A percentile compares a stretch with the other conserved stretches of the same genome.
These are phyloP conservation scores for Hyaloscypha variabilis DNA, from an alignment of 495 filamentous ascomycete genomes.

Conservation along the genomic window DNA sequence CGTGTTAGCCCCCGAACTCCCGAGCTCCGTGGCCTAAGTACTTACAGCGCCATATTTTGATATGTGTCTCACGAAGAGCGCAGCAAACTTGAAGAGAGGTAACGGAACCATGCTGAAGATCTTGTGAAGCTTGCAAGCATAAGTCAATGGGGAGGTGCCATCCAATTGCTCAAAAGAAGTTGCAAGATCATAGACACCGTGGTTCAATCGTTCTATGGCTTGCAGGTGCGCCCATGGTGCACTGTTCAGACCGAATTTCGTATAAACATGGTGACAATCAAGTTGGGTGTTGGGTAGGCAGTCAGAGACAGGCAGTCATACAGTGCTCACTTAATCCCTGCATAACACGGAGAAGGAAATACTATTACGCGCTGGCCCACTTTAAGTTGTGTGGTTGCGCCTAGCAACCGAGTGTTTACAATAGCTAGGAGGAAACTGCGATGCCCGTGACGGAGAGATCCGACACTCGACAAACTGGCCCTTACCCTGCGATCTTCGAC, in stretches of 20 bases:
- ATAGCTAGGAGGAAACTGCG: background rate
- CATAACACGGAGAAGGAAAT: no score
- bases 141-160: background rate
- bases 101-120: constrained; percentile 50
- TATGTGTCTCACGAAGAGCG: constrained; percentile 54
- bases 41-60: constrained; percentile 64
- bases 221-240: background rate
- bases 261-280: background rate
- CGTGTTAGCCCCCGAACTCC: constrained; percentile 17
- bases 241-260: background rate
- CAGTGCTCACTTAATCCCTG: no score
- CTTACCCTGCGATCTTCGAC: background rate
- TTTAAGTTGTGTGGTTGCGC: no score
- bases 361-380: no score
- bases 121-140: background rate
- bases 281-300: background rate
- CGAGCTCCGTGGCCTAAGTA: background rate
- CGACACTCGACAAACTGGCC: background rate
- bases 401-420: no score
- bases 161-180: background rate
- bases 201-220: background rate
- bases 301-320: background rate
- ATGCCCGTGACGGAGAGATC: background rate
- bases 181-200: background rate
- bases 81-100: constrained; percentile 48